These are phyloP conservation scores for Pseudohyphozyma bogoriensis DNA, from an alignment of 768 basidiomycete species.

Conservation along the genomic window DNA sequence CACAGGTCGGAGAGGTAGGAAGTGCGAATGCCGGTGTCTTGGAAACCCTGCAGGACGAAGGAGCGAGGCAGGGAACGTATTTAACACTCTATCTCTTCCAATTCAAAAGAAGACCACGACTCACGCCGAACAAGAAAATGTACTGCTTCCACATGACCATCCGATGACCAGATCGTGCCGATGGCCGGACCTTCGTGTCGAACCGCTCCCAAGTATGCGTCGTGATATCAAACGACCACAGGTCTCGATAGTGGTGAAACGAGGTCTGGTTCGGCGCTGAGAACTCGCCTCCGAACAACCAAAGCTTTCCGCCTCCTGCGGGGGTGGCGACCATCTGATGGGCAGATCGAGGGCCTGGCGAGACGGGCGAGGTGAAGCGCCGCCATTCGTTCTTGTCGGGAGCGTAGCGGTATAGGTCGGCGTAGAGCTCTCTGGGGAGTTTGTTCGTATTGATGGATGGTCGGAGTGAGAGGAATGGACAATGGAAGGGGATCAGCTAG, in stretches of 20 bases:
- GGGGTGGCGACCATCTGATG: slow-evolving; percentile 69
- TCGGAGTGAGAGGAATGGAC: too few species aligned
- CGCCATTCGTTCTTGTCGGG: slow-evolving; percentile 91
- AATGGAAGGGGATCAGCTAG: too few species aligned
- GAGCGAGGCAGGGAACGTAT: too few species aligned
- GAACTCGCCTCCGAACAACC: slow-evolving; percentile 59
- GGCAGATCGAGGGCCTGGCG: slow-evolving; percentile 77
- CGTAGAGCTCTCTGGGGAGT: slow-evolving; percentile 61
- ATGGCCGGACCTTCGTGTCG: slow-evolving; percentile 70
- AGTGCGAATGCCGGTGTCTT: slow-evolving; percentile 69
- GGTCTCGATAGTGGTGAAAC: slow-evolving; percentile 76
- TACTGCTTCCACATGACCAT: slow-evolving; percentile 86
- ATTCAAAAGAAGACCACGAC: slow-evolving; percentile 64
- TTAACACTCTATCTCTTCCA: slow-evolving; percentile 58
- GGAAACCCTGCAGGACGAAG: slow-evolving; percentile 49
- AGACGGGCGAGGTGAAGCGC: slow-evolving; percentile 68
- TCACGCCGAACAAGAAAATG: slow-evolving; percentile 63
- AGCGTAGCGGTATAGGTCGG: slow-evolving; percentile 74
- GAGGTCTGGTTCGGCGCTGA: slow-evolving; percentile 30
- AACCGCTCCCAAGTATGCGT: slow-evolving; percentile 78
- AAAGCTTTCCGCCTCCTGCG: slow-evolving; percentile 62
- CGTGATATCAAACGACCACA: slow-evolving; percentile 68
- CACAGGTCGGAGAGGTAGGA: slow-evolving; percentile 68
- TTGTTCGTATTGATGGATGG: too few species aligned
- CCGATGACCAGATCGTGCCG: slow-evolving; percentile 74